A percentile compares a stretch with the other conserved stretches of the same genome.
Conservation (phyloP, 768 basidiomycete species). For the Phanerochaete sordida region DNA sequence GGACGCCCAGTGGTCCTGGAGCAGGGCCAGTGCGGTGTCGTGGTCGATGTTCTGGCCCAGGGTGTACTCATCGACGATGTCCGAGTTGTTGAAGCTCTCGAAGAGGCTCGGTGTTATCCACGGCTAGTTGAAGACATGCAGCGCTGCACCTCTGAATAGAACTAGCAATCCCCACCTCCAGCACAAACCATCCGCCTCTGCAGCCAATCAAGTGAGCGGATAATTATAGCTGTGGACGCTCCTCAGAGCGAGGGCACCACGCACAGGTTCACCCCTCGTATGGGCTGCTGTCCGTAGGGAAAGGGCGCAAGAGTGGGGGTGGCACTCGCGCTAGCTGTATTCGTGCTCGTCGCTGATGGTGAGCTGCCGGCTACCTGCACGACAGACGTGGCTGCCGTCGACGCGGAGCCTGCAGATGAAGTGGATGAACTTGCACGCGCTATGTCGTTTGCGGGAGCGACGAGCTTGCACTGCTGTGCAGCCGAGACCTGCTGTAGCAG, state of each 20-base stretch:
- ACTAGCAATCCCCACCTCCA: slow-evolving; percentile 39
- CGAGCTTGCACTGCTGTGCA: slow-evolving; percentile 25
- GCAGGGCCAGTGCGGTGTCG: slow-evolving; percentile 36
- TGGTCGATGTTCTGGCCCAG: slow-evolving; percentile 50
- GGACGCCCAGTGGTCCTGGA: slow-evolving; percentile 57
- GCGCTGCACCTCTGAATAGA: neutral
- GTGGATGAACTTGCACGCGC: neutral
- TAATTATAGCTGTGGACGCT: neutral
- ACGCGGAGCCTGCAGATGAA: slow-evolving; percentile 2
- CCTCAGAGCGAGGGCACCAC: slow-evolving; percentile 22
- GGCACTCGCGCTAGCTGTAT: slow-evolving; percentile 7
- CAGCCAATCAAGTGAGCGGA: neutral
- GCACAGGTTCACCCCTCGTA: slow-evolving; percentile 62
- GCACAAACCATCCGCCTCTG: slow-evolving; percentile 63
- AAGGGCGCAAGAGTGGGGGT: slow-evolving; percentile 32
- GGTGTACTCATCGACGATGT: slow-evolving; percentile 61
- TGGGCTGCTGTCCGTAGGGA: slow-evolving; percentile 39
- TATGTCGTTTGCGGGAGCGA: neutral
- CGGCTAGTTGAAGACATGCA: slow-evolving; percentile 38
- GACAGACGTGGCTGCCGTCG: slow-evolving; percentile 12
- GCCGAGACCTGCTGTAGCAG: neutral
- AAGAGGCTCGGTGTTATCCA: slow-evolving; percentile 82
- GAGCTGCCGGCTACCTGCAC: neutral
- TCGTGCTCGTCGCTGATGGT: slow-evolving; percentile 1
- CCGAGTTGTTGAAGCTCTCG: slow-evolving; percentile 51